These are phyloP conservation scores for Amphicarpaea edgeworthii DNA, from an alignment of 306 rosid genomes.

Conservation along the genomic window DNA sequence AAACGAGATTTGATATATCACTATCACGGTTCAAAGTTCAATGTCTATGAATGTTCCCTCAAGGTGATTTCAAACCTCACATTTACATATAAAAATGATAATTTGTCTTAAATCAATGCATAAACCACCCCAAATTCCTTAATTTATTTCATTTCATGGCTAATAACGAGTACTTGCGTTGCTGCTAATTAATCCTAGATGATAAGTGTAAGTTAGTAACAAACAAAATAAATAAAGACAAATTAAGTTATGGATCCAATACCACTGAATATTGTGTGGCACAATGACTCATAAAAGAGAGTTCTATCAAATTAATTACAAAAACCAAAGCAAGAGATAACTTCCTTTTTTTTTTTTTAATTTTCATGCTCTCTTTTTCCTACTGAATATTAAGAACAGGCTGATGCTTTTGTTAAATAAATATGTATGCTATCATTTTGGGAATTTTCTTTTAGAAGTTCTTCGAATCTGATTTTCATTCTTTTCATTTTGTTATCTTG, in stretches of 20 bases:
- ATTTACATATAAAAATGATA: background rate
- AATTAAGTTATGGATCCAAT: conserved; percentile 40
- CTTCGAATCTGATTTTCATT: conserved; percentile 44
- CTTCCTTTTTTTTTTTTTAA: background rate
- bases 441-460: conserved; percentile 44
- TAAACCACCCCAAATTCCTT: background rate
- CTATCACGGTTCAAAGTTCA: background rate
- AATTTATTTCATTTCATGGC: conserved; percentile 6
- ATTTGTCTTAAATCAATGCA: conserved; percentile 19
- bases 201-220: conserved; percentile 4
- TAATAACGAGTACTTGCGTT: conserved; percentile 1
- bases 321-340: conserved; percentile 41
- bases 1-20: background rate
- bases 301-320: conserved; percentile 31
- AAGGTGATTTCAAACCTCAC: background rate
- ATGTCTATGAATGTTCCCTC: conserved; percentile 1
- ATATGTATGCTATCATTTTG: background rate
- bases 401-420: conserved; percentile 31
- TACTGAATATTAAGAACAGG: conserved; percentile 14
- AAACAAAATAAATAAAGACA: conserved; percentile 3
- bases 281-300: conserved; percentile 39
- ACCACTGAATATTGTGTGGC: conserved; percentile 31
- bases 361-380: conserved; percentile 23
- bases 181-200: conserved; percentile 18
- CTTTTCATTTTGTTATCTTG: conserved; percentile 27